Evolutionary conservation across 2,329 filamentous ascomycete species (phyloP), one percentile per base, ranked within the genome.

Genomic region (Phoma herbarum): DNA sequence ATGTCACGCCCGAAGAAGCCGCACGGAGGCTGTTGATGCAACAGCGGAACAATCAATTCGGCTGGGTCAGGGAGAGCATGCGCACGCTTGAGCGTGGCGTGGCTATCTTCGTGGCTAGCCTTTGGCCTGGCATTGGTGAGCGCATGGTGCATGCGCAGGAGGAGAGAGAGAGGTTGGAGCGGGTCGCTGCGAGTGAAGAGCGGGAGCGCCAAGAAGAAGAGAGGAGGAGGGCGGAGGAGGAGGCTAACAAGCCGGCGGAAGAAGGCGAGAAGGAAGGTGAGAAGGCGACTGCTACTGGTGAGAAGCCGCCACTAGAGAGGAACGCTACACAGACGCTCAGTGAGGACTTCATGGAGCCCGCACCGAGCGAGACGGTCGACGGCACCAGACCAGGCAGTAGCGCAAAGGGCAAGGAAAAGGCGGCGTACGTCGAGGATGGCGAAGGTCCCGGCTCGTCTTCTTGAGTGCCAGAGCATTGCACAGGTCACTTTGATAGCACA

Each of bases 121-220:
- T 89, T 48, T 83, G 86, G 69, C 86, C 86, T 0, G 86, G 86
- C 0, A 79, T 89, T 25, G 86, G 86, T 0, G 86, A 89, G 69
- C 78, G 84, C 8, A 84, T 87, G 69, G 83, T 88, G 14, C 78
- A 81, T 61, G 85, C 83, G 25, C 79, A 83, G 57, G 82, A 85
- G 64, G 82, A 83, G 52, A 79, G 83, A 16, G 66, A 66, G 33
- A 59, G 72, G 29, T 58, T 64, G n/a, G 72, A 72, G 56, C 55
- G 74, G n/a, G 73, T 65, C 11, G 73, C 65, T 12, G 71, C 72
- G 26, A 67, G 67, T 23, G 68, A 70, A 43, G 68, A 68, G 50
- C 37, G 51, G 10, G 37, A 57, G 57, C 50, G 65, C 28, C 26
- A 25, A 14, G 63, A 65, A 12, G 67, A 71, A 51, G 69, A 74